phyloP scores from a whole-genome alignment of 2,329 filamentous ascomycete genomes.

The Colletotrichum shisoi region DNA sequence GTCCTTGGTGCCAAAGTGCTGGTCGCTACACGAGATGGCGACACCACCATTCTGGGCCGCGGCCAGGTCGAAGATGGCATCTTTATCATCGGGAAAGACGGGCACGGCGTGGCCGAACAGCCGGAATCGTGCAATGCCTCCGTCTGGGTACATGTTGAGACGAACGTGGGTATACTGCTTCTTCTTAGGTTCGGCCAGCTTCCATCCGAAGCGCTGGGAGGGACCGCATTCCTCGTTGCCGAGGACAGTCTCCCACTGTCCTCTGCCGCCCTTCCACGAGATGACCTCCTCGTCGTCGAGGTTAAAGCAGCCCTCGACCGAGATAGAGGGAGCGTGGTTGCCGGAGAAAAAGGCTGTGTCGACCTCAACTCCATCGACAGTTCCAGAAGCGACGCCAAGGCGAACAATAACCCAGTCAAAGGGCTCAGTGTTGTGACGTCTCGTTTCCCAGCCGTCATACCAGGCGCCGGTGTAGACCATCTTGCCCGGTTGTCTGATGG shows the following conservation, averaged over 20 bases:
- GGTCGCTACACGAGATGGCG: conserved; percentile 78
- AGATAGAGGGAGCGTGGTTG: conserved; percentile 81
- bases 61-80: conserved; percentile 76
- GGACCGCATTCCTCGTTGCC: conserved; percentile 76
- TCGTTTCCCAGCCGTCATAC: conserved; percentile 76
- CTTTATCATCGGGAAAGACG: conserved; percentile 72
- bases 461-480: conserved; percentile 75
- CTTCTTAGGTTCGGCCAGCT: conserved; percentile 63
- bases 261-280: conserved; percentile 65
- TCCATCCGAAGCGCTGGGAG: conserved; percentile 76
- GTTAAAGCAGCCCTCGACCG: conserved; percentile 77
- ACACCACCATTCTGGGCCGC: conserved; percentile 81
- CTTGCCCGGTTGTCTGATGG: conserved; percentile 69
- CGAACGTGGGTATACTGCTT: conserved; percentile 82
- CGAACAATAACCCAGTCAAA: conserved; percentile 74
- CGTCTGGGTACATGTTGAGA: conserved; percentile 85
- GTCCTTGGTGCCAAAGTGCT: conserved; percentile 84
- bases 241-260: conserved; percentile 77
- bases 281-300: conserved; percentile 69
- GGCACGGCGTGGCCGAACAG: conserved; percentile 79
- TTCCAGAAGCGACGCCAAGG: conserved; percentile 74
- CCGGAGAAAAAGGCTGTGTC: conserved; percentile 84
- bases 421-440: conserved; percentile 68
- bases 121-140: conserved; percentile 81
- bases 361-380: conserved; percentile 76